Percentiles rank a stretch among this genome's conserved stretches.
Evolutionary conservation across 352 stramenopile genomes (phyloP).

Genomic region (Globisporangium uncinulatum): DNA sequence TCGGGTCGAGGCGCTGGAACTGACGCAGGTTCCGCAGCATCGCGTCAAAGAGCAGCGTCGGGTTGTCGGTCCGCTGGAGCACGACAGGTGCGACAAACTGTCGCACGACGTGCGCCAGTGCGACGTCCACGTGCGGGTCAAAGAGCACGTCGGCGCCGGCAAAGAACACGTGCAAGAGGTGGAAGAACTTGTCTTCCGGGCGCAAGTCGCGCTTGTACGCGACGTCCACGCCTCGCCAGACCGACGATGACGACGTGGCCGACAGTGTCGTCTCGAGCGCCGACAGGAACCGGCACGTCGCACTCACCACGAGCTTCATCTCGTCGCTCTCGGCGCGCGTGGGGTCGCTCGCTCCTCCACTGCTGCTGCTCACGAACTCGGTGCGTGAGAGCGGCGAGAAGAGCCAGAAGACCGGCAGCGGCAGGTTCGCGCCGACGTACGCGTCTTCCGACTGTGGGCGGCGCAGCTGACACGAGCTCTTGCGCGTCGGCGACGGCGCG

Average conservation of each 20-base stretch:
- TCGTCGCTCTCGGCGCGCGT: slow-evolving; percentile 51
- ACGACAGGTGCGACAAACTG: slow-evolving; percentile 39
- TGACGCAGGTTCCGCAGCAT: slow-evolving; percentile 45
- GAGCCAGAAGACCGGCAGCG: slow-evolving; percentile 64
- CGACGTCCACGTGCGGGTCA: slow-evolving; percentile 52
- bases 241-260: background rate
- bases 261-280: slow-evolving; percentile 30
- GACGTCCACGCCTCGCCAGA: background rate
- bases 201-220: slow-evolving; percentile 13
- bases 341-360: slow-evolving; percentile 9
- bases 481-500: slow-evolving; percentile 11
- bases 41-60: slow-evolving; percentile 31
- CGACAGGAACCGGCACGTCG: slow-evolving; percentile 57
- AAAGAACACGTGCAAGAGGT: slow-evolving; percentile 71
- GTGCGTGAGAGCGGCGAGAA: slow-evolving; percentile 64
- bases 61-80: background rate
- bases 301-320: slow-evolving; percentile 69
- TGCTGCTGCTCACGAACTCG: slow-evolving; percentile 32
- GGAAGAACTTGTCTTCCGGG: slow-evolving; percentile 70
- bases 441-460: slow-evolving; percentile 48
- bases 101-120: slow-evolving; percentile 38
- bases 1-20: slow-evolving; percentile 37
- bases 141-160: slow-evolving; percentile 65
- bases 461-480: slow-evolving; percentile 50
- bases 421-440: slow-evolving; percentile 48